Base-by-base conservation (phyloP, 2,329 filamentous ascomycete species). In the Aureobasidium vineae region DNA sequence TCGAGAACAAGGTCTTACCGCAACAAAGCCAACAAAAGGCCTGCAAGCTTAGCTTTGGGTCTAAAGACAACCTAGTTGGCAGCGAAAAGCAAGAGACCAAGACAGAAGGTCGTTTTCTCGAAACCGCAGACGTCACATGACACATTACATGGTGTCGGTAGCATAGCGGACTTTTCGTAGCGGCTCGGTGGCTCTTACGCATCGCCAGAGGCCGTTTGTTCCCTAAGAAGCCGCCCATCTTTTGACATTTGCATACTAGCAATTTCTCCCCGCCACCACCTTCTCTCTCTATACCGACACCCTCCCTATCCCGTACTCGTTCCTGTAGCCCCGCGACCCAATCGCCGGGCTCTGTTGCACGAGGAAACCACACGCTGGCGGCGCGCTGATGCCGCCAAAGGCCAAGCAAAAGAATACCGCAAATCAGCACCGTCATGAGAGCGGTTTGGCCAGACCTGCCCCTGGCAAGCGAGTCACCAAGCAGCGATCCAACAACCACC, bases 361-460 rank as follows among this genome's bases (percentile, higher is more conserved):
- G 64, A 66, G 64, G 21, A 60, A 49, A 21, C n/a, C 36, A 38
- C 41, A 40, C 67, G 57, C 64, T 68, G 70, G 70, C 72, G 72
- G 69, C 69, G 68, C 70, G 72, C 75, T 78, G 74, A 82, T 83
- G 81, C 81, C 81, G 79, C 77, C 78, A 71, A 80, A 79, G 76
- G 74, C 73, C 73, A 80, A 79, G 74, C 76, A 74, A 73, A 73
- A 73, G 71, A 77, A 77, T 76, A 72, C 73, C 72, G 75, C 79
- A 75, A 79, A 80, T 75, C 75, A 77, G 76, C 79, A 80, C 74
- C 87, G 90, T 78, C 90, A 96, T 81, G 92, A 97, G 81, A 92
- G 91, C 88, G 92, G 91, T 75, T 84, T 92, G 78, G 89, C 92
- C 84, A 61, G 49, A 49, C 41, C 41, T 40, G 88, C 88, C 74